Evolutionary conservation across 2,329 filamentous ascomycete species (phyloP), one percentile per base, ranked within the genome.

Genomic region (Colletotrichum godetiae): DNA sequence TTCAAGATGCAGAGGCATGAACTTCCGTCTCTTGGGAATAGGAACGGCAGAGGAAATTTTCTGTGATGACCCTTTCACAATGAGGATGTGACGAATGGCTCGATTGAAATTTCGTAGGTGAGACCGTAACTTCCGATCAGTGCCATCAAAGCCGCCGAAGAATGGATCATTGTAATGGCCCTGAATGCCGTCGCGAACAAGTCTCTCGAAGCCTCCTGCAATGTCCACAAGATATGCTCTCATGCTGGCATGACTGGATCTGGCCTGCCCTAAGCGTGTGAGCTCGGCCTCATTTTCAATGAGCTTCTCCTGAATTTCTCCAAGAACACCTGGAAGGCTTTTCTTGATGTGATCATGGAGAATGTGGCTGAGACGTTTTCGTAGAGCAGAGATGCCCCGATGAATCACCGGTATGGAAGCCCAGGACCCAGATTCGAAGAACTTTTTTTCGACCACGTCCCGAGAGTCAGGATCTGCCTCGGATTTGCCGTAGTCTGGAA

Each of bases 111-210:
- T 80, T 0, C 79, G 76, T 0, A 83, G 75, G 1, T 77, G 69
- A 0, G 82, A 80, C 0, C 82, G 77, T 6, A 83, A 75, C 24
- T 82, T 81, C 0, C 75, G 74, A 0, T 72, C 53, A 2, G 76
- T 73, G 0, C 65, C 67, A 0, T 76, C 65, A 1, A 77, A 13
- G 0, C 59, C 75, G 2, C 80, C 79, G 42, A 87, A 87, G 66
- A 87, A 87, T 0, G 74, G 78, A 67, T 82, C 80, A 6, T 70
- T 77, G 58, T 83, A 83, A 3, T 75, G 75, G 0, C 81, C 81
- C 0, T 78, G 31, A 1, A 80, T 75, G 0, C 78, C 80, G 42
- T 82, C 78, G 3, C 77, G 71, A 0, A 79, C 78, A 4, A 83
- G 72, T 0, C 74, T 74, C 33, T 81, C 81, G 55, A 86, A 86